phyloP scores from a whole-genome alignment of 106 monocot species.

The Dendrobium catenatum region DNA sequence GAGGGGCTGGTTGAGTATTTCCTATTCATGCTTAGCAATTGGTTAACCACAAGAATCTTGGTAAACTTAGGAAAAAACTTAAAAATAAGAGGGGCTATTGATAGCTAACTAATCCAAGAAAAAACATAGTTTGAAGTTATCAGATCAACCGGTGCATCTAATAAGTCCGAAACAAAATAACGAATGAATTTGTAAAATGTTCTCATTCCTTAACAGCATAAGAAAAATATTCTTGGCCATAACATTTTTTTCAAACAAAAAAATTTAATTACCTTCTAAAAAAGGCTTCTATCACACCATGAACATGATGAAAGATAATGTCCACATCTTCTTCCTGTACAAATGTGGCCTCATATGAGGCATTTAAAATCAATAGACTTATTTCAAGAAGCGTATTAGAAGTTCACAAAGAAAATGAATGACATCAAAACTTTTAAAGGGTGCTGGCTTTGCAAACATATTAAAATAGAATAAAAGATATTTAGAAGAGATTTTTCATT shows the following conservation, averaged over 20 bases:
- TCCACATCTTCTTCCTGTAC: constrained; percentile 68
- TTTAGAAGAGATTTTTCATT: neutral
- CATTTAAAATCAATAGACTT: neutral
- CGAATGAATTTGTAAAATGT: neutral
- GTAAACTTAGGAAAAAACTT: neutral
- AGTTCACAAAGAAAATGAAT: neutral
- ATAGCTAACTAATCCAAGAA: neutral
- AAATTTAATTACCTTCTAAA: constrained; percentile 33
- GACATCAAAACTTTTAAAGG: neutral
- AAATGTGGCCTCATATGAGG: constrained; percentile 2
- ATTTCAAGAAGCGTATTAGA: neutral
- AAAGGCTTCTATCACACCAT: constrained; percentile 66
- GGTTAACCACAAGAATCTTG: neutral
- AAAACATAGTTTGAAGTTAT: neutral
- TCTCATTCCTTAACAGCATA: neutral
- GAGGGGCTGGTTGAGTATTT: too few species aligned
- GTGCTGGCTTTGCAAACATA: neutral
- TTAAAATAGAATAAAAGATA: neutral
- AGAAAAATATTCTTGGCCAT: neutral
- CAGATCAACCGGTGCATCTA: neutral
- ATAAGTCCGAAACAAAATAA: neutral
- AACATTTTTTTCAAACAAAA: neutral
- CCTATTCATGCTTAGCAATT: neutral
- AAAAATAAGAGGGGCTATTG: neutral
- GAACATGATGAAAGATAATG: constrained; percentile 70